Conservation (phyloP, 208 protist species). For the Leishmania arabica region DNA sequence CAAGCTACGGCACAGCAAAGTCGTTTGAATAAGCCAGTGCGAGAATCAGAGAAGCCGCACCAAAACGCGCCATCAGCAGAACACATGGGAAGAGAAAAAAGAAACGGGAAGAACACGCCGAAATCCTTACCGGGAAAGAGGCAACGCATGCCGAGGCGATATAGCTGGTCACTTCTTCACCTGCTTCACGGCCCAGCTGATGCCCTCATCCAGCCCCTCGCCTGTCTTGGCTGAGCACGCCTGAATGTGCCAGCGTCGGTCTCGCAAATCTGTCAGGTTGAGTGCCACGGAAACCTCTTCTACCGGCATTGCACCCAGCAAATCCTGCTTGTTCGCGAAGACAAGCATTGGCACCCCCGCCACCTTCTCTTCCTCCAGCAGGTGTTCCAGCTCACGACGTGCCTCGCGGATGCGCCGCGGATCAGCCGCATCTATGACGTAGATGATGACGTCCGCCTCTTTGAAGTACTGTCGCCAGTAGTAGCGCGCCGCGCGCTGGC, state of each 20-base stretch:
- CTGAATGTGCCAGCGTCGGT: conserved; percentile 94
- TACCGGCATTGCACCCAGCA: conserved; percentile 82
- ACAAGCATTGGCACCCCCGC: conserved; percentile 93
- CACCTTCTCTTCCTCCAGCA: conserved; percentile 96
- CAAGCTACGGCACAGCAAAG: too few relatives aligned
- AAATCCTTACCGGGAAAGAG: background rate
- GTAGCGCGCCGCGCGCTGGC: conserved; percentile 92
- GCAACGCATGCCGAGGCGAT: background rate
- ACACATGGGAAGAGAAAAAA: background rate
- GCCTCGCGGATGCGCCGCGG: conserved; percentile 89
- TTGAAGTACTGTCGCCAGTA: conserved; percentile 98
- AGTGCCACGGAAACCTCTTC: conserved; percentile 75
- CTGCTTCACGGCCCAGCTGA: conserved; percentile 90
- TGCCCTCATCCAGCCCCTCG: conserved; percentile 89
- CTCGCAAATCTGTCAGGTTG: conserved; percentile 75
- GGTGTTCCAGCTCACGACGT: conserved; percentile 76
- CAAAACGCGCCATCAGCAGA: background rate
- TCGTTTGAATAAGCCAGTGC: background rate
- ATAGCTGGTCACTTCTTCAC: conserved; percentile 38
- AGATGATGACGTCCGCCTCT: conserved; percentile 93
- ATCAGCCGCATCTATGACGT: conserved; percentile 95
- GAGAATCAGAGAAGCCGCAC: background rate
- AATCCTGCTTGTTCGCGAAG: conserved; percentile 98
- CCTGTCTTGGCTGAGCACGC: conserved; percentile 93
- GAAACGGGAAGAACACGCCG: background rate